Evolutionary conservation across 768 basidiomycete genomes (phyloP), one percentile per base, ranked within the genome.

Genomic region (Agaricus blazei): DNA sequence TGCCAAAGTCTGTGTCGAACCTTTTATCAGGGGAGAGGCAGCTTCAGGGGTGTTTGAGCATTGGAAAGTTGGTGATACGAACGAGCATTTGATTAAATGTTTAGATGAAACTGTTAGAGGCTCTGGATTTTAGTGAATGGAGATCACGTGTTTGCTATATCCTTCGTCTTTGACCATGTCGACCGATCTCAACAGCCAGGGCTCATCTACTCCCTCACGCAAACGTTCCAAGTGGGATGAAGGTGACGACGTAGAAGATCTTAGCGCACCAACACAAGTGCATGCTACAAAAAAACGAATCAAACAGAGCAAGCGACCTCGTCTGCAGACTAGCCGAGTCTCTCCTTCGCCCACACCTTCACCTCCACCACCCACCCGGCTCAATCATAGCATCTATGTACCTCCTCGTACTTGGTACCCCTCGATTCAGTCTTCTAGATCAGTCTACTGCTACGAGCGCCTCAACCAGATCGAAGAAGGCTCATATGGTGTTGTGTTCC

Each of bases 391-490:
- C 61, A 61, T 76, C 34, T 89, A 83, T 67, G 90, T 87, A 0
- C 95, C 93, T 3, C 81, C 81, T 40, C 79, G 93, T 51, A 85
- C 81, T 3, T 70, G 73, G 1, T 90, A 98, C 68, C 94, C 94
- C 29, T 75, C 84, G 1, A 82, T 98, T 24, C 71, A 80, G 40
- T 84, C 95, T 1, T 95, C 96, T 26, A 88, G 96, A 24, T 95
- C 93, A 4, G 96, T 98, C 1, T 96, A 93, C 70, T 84, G 81
- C 62, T 98, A 98, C 67, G 95, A 98, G 62, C 78, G 90, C 41
- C 76, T 99, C 52, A 99, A 99, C 68, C 92, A 97, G 63, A 99
- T 99, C 63, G 97, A 98, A 70, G 97, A 99, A 72, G 97, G 97
- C 4, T 93, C 92, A 0, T 99, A 99, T 62, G 97, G 97, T 15